Evolutionary conservation across 768 basidiomycete species (phyloP), one percentile per base, ranked within the genome.

Genomic region (Naematelia aurantialba): DNA sequence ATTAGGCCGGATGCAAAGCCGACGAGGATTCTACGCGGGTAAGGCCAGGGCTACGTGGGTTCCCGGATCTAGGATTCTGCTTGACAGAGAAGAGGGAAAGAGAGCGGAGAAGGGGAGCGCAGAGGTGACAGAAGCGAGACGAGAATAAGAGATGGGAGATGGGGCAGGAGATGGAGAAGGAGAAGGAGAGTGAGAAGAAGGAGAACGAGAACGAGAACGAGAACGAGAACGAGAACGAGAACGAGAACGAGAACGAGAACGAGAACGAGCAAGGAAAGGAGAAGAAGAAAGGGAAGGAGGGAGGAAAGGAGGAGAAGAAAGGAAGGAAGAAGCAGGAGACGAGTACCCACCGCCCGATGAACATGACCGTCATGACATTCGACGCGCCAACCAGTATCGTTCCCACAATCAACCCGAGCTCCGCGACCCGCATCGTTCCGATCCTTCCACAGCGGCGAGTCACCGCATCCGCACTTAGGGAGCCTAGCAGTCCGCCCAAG

Each of bases 401-500:
- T 4, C 61, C 65, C 1, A 53, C 11, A 3, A 59, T 30, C 13
- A 59, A 62, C 5, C 14, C 34, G 10, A 48, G 5, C 44, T 57
- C 55, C 3, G 59, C 57, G 13, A 66, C 42, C n/a, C 59, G 48
- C 10, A 66, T 29, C 5, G 60, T 45, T 17, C 59, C 58, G 1
- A 63, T 46, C 24, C 61, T 11, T 12, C 61, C 67, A 46, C 45
- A 55, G 27, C 56, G 48, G 11, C 59, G 24, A n/a, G 64, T 57
- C 25, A 60, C 46, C 8, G 22, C 13, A 45, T 63, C 61, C 14
- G 67, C 59, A 39, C 29, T 31, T 26, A 69, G 45, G 1, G 67
- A 59, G 17, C 89, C 90, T 13, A 85, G 59, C 17, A 96, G 82
- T 45, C 93, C 92, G n/a, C 92, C 92, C 19, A 89, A 75, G 2